Base-by-base conservation (phyloP, 2,329 filamentous ascomycete genomes). In the Penicillium palitans region DNA sequence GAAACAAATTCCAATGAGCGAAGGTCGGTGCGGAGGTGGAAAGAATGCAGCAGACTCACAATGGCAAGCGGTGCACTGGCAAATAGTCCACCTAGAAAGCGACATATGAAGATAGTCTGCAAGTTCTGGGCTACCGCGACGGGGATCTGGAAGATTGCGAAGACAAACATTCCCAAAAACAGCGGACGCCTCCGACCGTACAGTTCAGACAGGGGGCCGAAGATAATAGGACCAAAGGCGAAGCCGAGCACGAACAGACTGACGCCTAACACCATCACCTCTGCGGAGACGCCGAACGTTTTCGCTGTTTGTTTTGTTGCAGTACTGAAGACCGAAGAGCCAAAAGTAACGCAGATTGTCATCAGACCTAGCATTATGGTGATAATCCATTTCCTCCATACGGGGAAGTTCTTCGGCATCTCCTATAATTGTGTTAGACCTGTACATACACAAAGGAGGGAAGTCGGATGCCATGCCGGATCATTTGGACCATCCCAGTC, bases 131-230 rank as follows among this genome's bases (percentile, higher is more conserved):
- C 81, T 3, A 83, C 78, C 3, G 80, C 83, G 13, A 83, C 79
- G 0, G 81, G 80, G 49, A 86, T 81, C 55, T 84, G 79, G 59
- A 85, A 84, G 44, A 85, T 78, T 2, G 76, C 75, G 56, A 84
- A 83, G 19, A 78, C 58, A 13, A 74, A 64, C 61, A 80, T 80
- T 0, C 81, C 82, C 21, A 78, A 63, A 68, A 83, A 79, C 6
- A 85, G 68, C 2, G 81, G 81, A 4, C 68, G 62, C 52, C 73
- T 77, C 6, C 83, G 78, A 0, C 84, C 83, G 58, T 79, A 83
- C 1, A 82, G 57, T 60, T 82, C 80, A 19, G 77, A 80, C 6
- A 78, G 62, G 1, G 79, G 79, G 1, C 76, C 78, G 67, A 76
- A 81, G 6, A 79, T 57, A 21, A 75, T 61, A 0, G 85, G 86